Base-by-base conservation (phyloP, 331 rosid species). In the Malus hybrid region DNA sequence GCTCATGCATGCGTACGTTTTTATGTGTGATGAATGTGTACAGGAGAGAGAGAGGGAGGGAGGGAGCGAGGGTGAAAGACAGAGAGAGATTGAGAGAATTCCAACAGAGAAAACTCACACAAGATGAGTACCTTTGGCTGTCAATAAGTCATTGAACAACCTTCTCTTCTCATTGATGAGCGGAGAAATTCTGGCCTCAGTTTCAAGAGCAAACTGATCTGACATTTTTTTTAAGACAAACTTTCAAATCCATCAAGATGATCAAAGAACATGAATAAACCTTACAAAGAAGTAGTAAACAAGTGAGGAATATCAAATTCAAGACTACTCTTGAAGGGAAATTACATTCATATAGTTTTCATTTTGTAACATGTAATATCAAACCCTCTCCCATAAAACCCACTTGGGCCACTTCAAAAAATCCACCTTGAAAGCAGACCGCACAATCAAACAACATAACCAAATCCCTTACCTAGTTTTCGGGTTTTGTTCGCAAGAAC, bases 81-180 rank as follows among this genome's bases (percentile, higher is more conserved):
- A 42, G 46, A 42, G 13, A 42, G 46, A 42, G 46, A 42, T 3
- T 42, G 46, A 11, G 50, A 44, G 50, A 44, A 12, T 12, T 27
- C 79, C 72, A 73, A 19, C 39, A 31, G 44, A 81, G 44, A 71
- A 84, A 78, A 56, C 32, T 76, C 85, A 71, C 48, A 69, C 24
- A 79, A 67, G 73, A 70, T 52, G 74, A 62, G 76, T 90, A 94
- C 99, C 99, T 94, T 94, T 94, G 84, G 94, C 86, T 83, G 99
- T 89, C 91, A 94, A 84, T 80, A 94, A 90, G 79, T 92, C 99
- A 80, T 94, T 92, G 91, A 94, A 94, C 85, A 94, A 74, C 84
- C 90, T 90, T 85, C 84, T 90, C 82, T 87, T 90, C 89, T 94
- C 96, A 56, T 78, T 86, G 65, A 92, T 85, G 80, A 92, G 29